phyloP scores from a whole-genome alignment of 1,139 yeast species.

The Taphrina communis region DNA sequence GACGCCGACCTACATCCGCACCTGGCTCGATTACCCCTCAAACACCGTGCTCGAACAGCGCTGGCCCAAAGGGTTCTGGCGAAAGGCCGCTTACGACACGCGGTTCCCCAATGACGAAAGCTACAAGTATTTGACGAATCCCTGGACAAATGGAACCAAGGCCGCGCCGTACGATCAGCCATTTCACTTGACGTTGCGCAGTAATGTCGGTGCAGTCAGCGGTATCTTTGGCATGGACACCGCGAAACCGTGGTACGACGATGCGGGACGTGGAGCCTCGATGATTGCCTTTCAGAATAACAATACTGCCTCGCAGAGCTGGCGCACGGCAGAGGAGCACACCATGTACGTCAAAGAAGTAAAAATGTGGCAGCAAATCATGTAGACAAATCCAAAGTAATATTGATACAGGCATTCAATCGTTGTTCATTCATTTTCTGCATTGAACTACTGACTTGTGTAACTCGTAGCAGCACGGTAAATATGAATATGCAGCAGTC shows the following conservation, averaged over 20 bases:
- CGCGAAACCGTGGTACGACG: conserved; percentile 45
- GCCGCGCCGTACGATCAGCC: conserved; percentile 45
- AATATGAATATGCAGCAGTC: too few species aligned
- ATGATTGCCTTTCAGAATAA: conserved; percentile 40
- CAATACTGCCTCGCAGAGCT: conserved; percentile 37
- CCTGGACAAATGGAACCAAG: conserved; percentile 41
- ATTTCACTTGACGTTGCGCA: conserved; percentile 44
- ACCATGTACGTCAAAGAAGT: conserved; percentile 33
- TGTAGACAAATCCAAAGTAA: not conserved
- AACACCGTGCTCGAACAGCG: conserved; percentile 43
- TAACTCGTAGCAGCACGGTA: too few species aligned
- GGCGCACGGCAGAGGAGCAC: conserved; percentile 34
- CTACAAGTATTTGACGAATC: conserved; percentile 41
- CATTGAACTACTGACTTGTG: not conserved
- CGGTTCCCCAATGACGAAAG: conserved; percentile 25
- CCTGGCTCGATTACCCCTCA: conserved; percentile 44
- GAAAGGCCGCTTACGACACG: conserved; percentile 8
- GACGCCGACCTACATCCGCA: conserved; percentile 43
- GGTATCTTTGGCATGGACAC: conserved; percentile 43
- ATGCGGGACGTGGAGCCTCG: conserved; percentile 26
- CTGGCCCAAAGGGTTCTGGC: conserved; percentile 43
- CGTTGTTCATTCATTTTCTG: not conserved
- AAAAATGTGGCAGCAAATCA: conserved; percentile 32
- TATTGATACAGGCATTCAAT: too few species aligned
- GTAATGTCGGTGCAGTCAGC: conserved; percentile 45